Percentiles rank a stretch among this genome's conserved stretches.
Conservation (phyloP, 148 eudicot genomes). For the Polygonum maritimum region DNA sequence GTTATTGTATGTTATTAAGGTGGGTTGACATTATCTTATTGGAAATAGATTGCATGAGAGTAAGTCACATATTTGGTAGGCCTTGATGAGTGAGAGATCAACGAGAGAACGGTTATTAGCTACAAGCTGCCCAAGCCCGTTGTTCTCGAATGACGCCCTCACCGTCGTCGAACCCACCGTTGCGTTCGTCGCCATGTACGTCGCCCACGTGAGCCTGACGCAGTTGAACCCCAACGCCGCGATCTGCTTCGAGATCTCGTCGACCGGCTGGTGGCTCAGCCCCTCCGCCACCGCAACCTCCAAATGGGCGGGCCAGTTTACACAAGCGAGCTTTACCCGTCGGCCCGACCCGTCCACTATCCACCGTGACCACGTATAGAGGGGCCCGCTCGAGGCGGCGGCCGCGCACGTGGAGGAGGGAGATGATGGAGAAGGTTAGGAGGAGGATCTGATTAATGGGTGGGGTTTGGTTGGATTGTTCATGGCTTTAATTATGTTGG, state of each 20-base stretch:
- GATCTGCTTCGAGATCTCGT: conserved; percentile 36
- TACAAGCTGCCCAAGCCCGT: conserved; percentile 37
- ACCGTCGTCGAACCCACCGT: conserved; percentile 44
- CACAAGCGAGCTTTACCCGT: conserved; percentile 7
- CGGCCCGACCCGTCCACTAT: background rate
- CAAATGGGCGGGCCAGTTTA: conserved; percentile 9
- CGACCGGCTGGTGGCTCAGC: conserved; percentile 29
- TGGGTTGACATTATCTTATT: too few relatives aligned
- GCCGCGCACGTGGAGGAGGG: background rate
- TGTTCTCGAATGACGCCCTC: conserved; percentile 38
- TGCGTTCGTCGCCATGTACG: conserved; percentile 51
- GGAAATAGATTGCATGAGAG: too few relatives aligned
- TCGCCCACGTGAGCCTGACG: conserved; percentile 87
- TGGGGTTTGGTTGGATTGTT: background rate
- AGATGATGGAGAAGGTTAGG: background rate
- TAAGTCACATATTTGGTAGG: conserved; percentile 49
- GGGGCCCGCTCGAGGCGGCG: background rate
- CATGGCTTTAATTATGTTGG: background rate
- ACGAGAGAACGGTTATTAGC: conserved; percentile 57
- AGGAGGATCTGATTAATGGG: background rate
- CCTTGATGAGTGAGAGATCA: conserved; percentile 52
- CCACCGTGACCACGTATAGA: background rate
- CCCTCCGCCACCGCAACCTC: conserved; percentile 10
- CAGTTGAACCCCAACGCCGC: conserved; percentile 70
- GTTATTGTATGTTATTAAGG: too few relatives aligned